These are phyloP conservation scores for Allodekkera sacchari DNA, from an alignment of 805 yeast species.

Conservation along the genomic window DNA sequence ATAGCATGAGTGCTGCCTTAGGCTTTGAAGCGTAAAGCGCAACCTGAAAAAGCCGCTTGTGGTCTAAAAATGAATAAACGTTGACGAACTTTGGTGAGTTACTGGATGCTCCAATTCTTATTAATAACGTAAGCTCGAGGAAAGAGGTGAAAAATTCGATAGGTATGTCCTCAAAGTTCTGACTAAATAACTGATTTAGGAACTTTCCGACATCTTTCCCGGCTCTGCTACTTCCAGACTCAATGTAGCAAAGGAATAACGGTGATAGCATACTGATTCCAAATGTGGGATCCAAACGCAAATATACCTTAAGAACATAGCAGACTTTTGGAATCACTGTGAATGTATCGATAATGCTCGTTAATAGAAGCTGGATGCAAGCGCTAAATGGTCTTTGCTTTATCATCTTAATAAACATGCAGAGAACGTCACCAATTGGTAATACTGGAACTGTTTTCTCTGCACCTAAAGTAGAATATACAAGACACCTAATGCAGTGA, in stretches of 20 bases:
- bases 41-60: slow-evolving; percentile 19
- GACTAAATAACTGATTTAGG: slow-evolving; percentile 16
- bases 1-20: slow-evolving; percentile 37
- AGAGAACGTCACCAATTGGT: no score
- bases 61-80: slow-evolving; percentile 25
- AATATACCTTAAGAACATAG: slow-evolving; percentile 28
- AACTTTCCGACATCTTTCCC: slow-evolving; percentile 13
- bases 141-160: slow-evolving; percentile 15
- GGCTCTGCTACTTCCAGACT: slow-evolving; percentile 8
- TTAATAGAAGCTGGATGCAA: no score
- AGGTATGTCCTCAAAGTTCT: slow-evolving; percentile 6
- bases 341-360: no score
- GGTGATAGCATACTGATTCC: slow-evolving; percentile 22
- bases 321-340: no score
- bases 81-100: slow-evolving; percentile 19
- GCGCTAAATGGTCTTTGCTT: no score
- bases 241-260: slow-evolving; percentile 21
- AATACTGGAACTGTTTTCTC: no score
- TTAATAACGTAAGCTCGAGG: slow-evolving; percentile 24
- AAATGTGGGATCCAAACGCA: slow-evolving; percentile 17
- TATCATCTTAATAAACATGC: no score
- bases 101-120: slow-evolving; percentile 33
- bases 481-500: no score
- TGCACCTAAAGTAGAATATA: no score
- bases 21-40: slow-evolving; percentile 27